Base-by-base conservation (phyloP, 768 basidiomycete species). In the Amylocystis lapponica region DNA sequence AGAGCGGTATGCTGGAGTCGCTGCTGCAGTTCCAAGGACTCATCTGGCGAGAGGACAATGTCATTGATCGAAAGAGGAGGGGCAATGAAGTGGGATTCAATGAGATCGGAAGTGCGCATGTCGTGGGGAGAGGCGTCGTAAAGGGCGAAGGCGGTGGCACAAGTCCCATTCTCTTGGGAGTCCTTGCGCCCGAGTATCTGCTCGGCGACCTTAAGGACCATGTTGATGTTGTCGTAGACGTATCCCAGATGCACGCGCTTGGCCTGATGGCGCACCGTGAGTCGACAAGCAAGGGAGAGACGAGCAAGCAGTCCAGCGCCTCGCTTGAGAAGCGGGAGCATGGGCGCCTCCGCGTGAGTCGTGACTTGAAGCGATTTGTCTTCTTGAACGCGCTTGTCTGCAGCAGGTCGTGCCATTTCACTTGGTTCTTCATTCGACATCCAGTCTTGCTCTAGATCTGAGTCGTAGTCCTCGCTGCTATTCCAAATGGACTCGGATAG, bases 171-270 rank as follows among this genome's bases (percentile, higher is more conserved):
- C 36, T 67, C 60, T 27, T 62, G 60, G 1, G 65, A 33, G 48
- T 63, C 62, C 56, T 47, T 58, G 5, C 56, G 53, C 1, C 65
- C 66, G 7, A 68, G 38, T 4, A 62, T 45, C 41, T 68, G 66
- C 43, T 69, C 65, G 0, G 63, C 56, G 16, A 36, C 48, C 7
- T 48, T 46, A 25, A 55, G 50, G 2, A 57, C 32, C 37, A 66
- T 47, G 37, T 70, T 70, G 17, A 69, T 64, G 36, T 71, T 71
- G 47, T 70, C 66, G 41, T 69, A 69, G 10, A 61, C 53, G 17
- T 33, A 29, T 0, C 27, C 45, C 39, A 46, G 58, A 0, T 55
- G 39, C 1, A 53, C 50, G 0, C 47, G 52, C 12, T 53, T 29
- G 0, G 62, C 65, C 26, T 65, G 22, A 6, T n/a, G 10, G 1